Conservation (phyloP, 2,329 filamentous ascomycete genomes). For the Fusarium sp. region DNA sequence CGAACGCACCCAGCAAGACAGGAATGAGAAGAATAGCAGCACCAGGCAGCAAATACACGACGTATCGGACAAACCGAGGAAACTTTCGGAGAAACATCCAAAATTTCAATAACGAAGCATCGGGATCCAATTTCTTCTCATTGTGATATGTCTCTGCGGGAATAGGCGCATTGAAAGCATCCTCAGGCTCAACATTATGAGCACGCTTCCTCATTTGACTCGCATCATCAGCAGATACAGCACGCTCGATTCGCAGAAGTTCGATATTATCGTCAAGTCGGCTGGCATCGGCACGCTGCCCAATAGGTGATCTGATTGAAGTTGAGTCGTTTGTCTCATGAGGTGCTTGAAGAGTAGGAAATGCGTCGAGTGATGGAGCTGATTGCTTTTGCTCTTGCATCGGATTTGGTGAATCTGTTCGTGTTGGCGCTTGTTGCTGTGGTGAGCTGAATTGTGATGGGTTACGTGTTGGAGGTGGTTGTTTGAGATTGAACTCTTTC, state of each 20-base stretch:
- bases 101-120: slow-evolving; percentile 55
- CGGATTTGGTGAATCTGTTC: slow-evolving; percentile 13
- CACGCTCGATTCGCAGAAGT: slow-evolving; percentile 60
- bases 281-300: slow-evolving; percentile 51
- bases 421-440: slow-evolving; percentile 9
- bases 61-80: slow-evolving; percentile 62
- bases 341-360: slow-evolving; percentile 49
- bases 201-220: slow-evolving; percentile 47
- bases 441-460: slow-evolving; percentile 23
- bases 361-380: slow-evolving; percentile 49
- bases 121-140: slow-evolving; percentile 49
- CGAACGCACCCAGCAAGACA: slow-evolving; percentile 58
- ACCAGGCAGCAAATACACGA: slow-evolving; percentile 62
- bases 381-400: slow-evolving; percentile 39
- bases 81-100: slow-evolving; percentile 63
- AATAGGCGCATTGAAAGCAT: slow-evolving; percentile 59
- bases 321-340: slow-evolving; percentile 42
- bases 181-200: slow-evolving; percentile 56
- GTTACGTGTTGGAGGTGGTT: slow-evolving; percentile 34
- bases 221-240: slow-evolving; percentile 56
- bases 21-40: slow-evolving; percentile 61
- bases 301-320: slow-evolving; percentile 41
- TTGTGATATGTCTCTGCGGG: slow-evolving; percentile 42
- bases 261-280: slow-evolving; percentile 64
- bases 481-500: slow-evolving; percentile 33